These are phyloP conservation scores for Fusarium domesticum DNA, from an alignment of 2,329 filamentous ascomycete genomes.

Conservation along the genomic window DNA sequence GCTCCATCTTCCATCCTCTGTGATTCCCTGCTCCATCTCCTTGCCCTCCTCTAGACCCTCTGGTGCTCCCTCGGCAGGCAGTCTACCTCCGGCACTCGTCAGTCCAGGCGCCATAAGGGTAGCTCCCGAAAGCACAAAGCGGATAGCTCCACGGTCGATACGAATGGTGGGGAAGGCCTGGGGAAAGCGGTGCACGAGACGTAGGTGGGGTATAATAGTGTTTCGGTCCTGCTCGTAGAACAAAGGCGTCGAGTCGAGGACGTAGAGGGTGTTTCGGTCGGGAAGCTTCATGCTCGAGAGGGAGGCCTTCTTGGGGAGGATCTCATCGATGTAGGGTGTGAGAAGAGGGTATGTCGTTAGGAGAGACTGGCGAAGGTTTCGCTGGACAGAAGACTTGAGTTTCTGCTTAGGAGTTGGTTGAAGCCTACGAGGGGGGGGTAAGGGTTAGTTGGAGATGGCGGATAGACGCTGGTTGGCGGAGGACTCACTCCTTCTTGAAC, in stretches of 20 bases:
- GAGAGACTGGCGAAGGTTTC: constrained; percentile 77
- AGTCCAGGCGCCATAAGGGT: constrained; percentile 95
- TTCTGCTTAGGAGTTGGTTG: constrained; percentile 77
- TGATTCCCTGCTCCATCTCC: constrained; percentile 42
- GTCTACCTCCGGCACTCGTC: constrained; percentile 74
- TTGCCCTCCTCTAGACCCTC: constrained; percentile 37
- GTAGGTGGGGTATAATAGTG: constrained; percentile 80
- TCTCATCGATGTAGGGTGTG: constrained; percentile 83
- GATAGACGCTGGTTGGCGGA: neutral
- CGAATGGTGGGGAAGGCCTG: constrained; percentile 77
- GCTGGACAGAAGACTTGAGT: constrained; percentile 94
- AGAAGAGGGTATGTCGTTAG: constrained; percentile 83
- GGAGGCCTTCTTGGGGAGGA: constrained; percentile 91
- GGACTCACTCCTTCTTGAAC: constrained; percentile 87
- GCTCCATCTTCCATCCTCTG: constrained; percentile 55
- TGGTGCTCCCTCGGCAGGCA: constrained; percentile 57
- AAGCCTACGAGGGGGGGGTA: constrained; percentile 51
- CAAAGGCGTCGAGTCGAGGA: constrained; percentile 71
- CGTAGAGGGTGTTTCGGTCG: constrained; percentile 85
- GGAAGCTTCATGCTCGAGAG: constrained; percentile 90
- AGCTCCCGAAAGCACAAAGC: constrained; percentile 90
- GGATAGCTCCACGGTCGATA: constrained; percentile 93
- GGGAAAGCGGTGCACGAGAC: constrained; percentile 86
- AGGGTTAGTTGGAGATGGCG: constrained; percentile 17
- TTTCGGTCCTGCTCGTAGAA: constrained; percentile 85